Conservation (phyloP, 2,329 filamentous ascomycete genomes). For the Fusarium fujikuroi region DNA sequence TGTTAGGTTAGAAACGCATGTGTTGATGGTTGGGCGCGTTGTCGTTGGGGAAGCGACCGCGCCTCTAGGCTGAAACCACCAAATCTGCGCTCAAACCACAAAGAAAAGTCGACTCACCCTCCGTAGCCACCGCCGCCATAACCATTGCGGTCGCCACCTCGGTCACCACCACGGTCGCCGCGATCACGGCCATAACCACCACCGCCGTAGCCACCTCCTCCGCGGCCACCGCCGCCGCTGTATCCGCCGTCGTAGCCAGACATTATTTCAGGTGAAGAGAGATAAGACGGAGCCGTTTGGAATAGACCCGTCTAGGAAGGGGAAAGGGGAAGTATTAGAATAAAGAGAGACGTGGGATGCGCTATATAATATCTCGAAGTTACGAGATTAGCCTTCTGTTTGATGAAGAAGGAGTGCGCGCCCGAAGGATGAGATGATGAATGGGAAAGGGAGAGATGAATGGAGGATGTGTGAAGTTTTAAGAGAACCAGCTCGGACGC, state of each 20-base stretch:
- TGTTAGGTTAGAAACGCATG: slow-evolving; percentile 7
- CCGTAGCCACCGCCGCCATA: slow-evolving; percentile 52
- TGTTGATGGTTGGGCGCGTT: slow-evolving; percentile 17
- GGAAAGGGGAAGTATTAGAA: slow-evolving; percentile 15
- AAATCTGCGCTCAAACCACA: slow-evolving; percentile 15
- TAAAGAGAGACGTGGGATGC: slow-evolving; percentile 37
- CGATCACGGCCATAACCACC: slow-evolving; percentile 56
- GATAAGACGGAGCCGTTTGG: slow-evolving; percentile 24
- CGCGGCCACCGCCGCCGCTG: slow-evolving; percentile 47
- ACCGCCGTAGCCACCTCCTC: slow-evolving; percentile 48
- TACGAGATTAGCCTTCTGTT: slow-evolving; percentile 37
- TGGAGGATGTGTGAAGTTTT: slow-evolving; percentile 44
- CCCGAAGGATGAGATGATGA: slow-evolving; percentile 44
- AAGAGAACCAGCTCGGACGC: slow-evolving; percentile 37
- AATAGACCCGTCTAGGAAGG: slow-evolving; percentile 27
- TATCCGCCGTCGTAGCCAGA: slow-evolving; percentile 53
- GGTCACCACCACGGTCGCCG: slow-evolving; percentile 58
- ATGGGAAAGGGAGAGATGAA: slow-evolving; percentile 35
- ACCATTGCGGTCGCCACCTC: slow-evolving; percentile 57
- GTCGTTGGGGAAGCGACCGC: slow-evolving; percentile 14
- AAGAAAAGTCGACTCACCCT: slow-evolving; percentile 50
- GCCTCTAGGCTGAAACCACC: slow-evolving; percentile 24
- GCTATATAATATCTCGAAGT: slow-evolving; percentile 31
- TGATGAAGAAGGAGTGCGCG: slow-evolving; percentile 45
- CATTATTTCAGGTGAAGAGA: slow-evolving; percentile 50